phyloP scores from a whole-genome alignment of 2,329 filamentous ascomycete species.

The Bertia moriformis region DNA sequence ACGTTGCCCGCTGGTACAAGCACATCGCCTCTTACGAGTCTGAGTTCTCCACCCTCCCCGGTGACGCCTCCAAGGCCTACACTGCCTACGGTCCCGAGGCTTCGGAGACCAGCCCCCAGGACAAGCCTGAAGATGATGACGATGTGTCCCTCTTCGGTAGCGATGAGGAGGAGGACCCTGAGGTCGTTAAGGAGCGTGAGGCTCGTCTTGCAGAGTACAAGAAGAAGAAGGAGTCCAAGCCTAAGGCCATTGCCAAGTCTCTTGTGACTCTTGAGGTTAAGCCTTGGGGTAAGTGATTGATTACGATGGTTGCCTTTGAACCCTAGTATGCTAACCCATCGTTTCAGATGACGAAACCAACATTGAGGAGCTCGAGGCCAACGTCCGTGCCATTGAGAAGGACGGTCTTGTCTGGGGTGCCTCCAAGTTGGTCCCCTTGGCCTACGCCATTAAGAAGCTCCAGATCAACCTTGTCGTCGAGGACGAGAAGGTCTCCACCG shows the following conservation, averaged over 20 bases:
- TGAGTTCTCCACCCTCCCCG: slow-evolving; percentile 80
- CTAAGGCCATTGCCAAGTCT: slow-evolving; percentile 87
- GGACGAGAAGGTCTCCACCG: slow-evolving; percentile 84
- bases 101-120: slow-evolving; percentile 66
- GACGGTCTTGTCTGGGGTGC: slow-evolving; percentile 94
- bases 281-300: slow-evolving; percentile 96
- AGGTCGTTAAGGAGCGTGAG: slow-evolving; percentile 71
- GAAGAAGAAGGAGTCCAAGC: slow-evolving; percentile 91
- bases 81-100: slow-evolving; percentile 83
- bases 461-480: slow-evolving; percentile 97
- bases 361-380: slow-evolving; percentile 66
- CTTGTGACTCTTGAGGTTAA: slow-evolving; percentile 92
- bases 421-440: slow-evolving; percentile 76
- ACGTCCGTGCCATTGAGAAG: slow-evolving; percentile 72
- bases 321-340: too few relatives aligned
- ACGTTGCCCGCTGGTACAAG: slow-evolving; percentile 97
- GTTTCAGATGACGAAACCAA: slow-evolving; percentile 75
- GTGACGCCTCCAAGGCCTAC: slow-evolving; percentile 78
- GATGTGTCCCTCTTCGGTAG: slow-evolving; percentile 88
- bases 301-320: slow-evolving; percentile 2
- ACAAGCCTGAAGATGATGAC: slow-evolving; percentile 57
- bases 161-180: slow-evolving; percentile 86
- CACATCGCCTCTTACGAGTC: slow-evolving; percentile 87
- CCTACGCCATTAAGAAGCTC: slow-evolving; percentile 97
- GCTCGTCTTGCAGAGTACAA: slow-evolving; percentile 85